Percentiles rank a stretch among this genome's conserved stretches.
phyloP scores from a whole-genome alignment of 768 basidiomycete genomes.

The Naganishia friedmannii region DNA sequence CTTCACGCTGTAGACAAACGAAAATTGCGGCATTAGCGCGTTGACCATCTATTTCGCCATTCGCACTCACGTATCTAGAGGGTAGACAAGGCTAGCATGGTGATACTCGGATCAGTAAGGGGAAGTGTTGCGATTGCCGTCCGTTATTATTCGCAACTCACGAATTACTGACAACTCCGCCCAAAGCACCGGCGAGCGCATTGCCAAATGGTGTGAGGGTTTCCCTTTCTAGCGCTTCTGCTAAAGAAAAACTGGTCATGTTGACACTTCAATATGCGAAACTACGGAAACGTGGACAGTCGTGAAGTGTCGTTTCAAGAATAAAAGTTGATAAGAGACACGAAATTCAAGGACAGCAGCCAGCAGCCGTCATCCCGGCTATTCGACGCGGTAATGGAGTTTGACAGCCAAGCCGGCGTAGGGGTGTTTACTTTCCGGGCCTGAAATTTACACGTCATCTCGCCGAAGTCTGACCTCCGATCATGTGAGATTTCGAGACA shows the following conservation, averaged over 20 bases:
- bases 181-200: conserved; percentile 32
- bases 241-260: conserved; percentile 11
- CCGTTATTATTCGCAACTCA: conserved; percentile 8
- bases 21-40: not conserved
- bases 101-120: not conserved
- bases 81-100: conserved; percentile 76
- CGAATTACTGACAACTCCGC: conserved; percentile 33
- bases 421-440: conserved; percentile 5
- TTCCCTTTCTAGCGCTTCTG: conserved; percentile 28
- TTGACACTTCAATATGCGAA: not conserved
- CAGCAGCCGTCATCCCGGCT: not conserved
- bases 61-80: conserved; percentile 78
- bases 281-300: not conserved
- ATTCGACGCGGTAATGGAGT: conserved; percentile 1
- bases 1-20: conserved; percentile 65
- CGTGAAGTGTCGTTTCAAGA: not conserved
- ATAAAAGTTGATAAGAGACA: not conserved
- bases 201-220: conserved; percentile 32
- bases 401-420: conserved; percentile 6
- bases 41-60: not conserved
- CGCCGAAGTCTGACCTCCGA: not conserved
- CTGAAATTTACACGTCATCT: not conserved
- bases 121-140: too few relatives aligned
- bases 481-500: conserved; percentile 23
- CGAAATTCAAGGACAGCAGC: too few relatives aligned